Evolutionary conservation across 2,329 filamentous ascomycete species (phyloP).

Genomic region (Sporothrix mexicana): DNA sequence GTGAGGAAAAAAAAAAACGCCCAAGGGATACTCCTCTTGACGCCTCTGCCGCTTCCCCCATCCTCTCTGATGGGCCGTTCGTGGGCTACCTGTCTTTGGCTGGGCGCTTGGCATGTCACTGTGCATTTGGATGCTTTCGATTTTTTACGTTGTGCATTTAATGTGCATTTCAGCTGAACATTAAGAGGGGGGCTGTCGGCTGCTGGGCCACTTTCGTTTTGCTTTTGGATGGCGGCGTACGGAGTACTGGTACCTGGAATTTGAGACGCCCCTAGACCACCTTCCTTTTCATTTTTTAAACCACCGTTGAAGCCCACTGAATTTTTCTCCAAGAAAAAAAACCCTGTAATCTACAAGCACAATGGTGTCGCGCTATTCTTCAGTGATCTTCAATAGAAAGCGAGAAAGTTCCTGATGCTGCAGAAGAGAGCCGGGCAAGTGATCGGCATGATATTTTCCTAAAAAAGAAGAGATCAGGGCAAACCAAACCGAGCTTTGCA

Average conservation of each 20-base stretch:
- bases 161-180: conserved; percentile 15
- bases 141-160: neutral
- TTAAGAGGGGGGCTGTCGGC: neutral
- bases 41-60: conserved; percentile 7
- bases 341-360: too few species aligned
- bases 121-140: neutral
- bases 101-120: neutral
- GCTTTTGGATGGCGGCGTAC: too few species aligned
- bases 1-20: neutral
- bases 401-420: neutral
- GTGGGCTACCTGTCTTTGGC: neutral
- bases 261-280: too few species aligned
- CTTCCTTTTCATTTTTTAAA: neutral
- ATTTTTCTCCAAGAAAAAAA: neutral
- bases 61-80: neutral
- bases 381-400: neutral
- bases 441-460: conserved; percentile 3
- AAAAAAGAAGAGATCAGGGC: neutral
- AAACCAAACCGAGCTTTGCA: neutral
- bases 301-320: neutral
- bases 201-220: too few species aligned
- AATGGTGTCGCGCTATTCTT: neutral
- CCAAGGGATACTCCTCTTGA: neutral
- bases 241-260: too few species aligned
- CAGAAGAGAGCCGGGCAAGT: neutral